A percentile compares a stretch with the other conserved stretches of the same genome.
Conservation (phyloP, 768 basidiomycete genomes). For the Auriscalpium vulgare region DNA sequence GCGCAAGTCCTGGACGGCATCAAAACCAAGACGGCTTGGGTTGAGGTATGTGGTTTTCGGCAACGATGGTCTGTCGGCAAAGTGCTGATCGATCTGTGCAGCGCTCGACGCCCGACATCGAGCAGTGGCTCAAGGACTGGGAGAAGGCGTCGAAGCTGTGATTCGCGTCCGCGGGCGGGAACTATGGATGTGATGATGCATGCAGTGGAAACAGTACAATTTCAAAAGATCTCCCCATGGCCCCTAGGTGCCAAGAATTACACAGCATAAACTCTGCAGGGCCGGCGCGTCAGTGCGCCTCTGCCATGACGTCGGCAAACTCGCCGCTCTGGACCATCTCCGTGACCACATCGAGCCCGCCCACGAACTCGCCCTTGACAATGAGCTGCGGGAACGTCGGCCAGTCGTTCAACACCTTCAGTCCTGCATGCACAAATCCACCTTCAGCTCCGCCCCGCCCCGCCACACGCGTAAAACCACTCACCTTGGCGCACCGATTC, state of each 20-base stretch:
- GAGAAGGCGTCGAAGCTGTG: background rate
- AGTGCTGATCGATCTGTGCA: background rate
- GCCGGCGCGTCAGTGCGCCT: background rate
- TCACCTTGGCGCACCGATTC: conserved; percentile 44
- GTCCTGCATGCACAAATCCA: conserved; percentile 26
- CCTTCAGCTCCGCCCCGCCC: background rate
- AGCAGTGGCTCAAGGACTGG: conserved; percentile 11
- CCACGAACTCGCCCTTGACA: conserved; percentile 84
- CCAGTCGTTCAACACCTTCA: conserved; percentile 57
- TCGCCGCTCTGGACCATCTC: conserved; percentile 85
- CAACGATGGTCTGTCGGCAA: background rate
- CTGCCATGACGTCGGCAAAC: conserved; percentile 38
- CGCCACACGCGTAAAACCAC: background rate
- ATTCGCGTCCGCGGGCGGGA: background rate
- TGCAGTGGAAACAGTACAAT: no score
- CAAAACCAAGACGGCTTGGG: conserved; percentile 4
- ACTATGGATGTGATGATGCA: no score
- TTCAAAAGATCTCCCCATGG: no score
- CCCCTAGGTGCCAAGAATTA: background rate
- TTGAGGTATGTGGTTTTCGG: conserved; percentile 5
- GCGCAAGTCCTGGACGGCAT: conserved; percentile 13
- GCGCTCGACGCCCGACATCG: conserved; percentile 11
- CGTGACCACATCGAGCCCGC: conserved; percentile 88
- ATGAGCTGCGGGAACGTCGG: conserved; percentile 63
- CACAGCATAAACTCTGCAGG: background rate